Conservation (phyloP, 345 rosid species). For the Corchorus olitorius region DNA sequence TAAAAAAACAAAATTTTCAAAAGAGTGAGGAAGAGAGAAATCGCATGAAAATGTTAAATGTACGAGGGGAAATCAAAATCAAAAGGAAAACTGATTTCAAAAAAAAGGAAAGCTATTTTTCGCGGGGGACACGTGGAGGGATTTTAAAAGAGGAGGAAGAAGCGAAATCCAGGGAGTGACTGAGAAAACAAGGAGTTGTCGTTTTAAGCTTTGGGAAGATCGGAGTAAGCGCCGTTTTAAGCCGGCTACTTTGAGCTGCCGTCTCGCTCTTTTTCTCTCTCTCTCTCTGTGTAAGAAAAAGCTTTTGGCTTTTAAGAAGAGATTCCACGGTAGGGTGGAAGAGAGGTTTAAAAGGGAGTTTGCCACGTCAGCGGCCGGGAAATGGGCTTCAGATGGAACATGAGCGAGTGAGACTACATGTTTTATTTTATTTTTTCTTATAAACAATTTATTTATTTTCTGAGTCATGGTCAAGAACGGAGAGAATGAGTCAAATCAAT, state of each 20-base stretch:
- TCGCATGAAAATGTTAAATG: constrained; percentile 3
- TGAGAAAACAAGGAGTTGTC: background rate
- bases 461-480: too few species aligned
- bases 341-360: background rate
- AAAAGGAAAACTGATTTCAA: background rate
- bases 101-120: background rate
- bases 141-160: constrained; percentile 1
- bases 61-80: background rate
- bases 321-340: background rate
- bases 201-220: constrained; percentile 19
- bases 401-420: constrained; percentile 7
- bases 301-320: background rate
- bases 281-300: background rate
- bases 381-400: background rate
- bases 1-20: background rate
- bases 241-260: constrained; percentile 30
- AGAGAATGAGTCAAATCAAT: background rate
- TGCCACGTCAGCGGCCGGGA: background rate
- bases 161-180: constrained; percentile 10
- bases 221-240: constrained; percentile 24
- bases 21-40: background rate
- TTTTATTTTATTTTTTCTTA: too few species aligned
- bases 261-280: background rate
- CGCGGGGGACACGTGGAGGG: constrained; percentile 5
- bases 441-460: too few species aligned